phyloP scores from a whole-genome alignment of 2,329 filamentous ascomycete species.

The Calonectria crousiana region DNA sequence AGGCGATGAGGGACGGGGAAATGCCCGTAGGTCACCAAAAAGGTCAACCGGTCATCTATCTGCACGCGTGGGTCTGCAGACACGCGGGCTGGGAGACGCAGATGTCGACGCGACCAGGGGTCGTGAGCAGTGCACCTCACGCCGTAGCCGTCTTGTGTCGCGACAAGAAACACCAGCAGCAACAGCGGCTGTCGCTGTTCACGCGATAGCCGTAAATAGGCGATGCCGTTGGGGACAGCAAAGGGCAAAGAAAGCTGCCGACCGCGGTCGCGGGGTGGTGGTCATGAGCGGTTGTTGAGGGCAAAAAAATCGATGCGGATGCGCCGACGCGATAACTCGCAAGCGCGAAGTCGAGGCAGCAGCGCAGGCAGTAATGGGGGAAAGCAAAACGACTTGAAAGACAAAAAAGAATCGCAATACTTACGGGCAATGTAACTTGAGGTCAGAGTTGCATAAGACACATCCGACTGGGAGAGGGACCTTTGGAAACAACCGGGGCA shows the following conservation, averaged over 20 bases:
- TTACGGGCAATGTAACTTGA: slow-evolving; percentile 51
- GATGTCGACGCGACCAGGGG: slow-evolving; percentile 44
- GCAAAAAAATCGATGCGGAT: slow-evolving; percentile 19
- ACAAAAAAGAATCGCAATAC: slow-evolving; percentile 42
- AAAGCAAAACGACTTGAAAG: slow-evolving; percentile 30
- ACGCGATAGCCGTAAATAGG: slow-evolving; percentile 8
- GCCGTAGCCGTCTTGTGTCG: slow-evolving; percentile 29
- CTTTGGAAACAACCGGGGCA: slow-evolving; percentile 41
- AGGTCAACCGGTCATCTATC: slow-evolving; percentile 33
- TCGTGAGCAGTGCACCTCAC: slow-evolving; percentile 29
- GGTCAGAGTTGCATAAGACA: slow-evolving; percentile 42
- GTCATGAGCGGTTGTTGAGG: slow-evolving; percentile 25
- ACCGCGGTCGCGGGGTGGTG: slow-evolving; percentile 17
- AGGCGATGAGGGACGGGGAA: slow-evolving; percentile 28
- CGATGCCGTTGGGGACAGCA: slow-evolving; percentile 11
- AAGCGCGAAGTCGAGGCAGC: slow-evolving; percentile 34
- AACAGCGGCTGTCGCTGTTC: slow-evolving; percentile 12
- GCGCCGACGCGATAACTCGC: slow-evolving; percentile 31
- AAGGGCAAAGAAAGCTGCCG: slow-evolving; percentile 7
- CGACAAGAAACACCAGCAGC: slow-evolving; percentile 22
- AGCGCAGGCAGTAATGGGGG: slow-evolving; percentile 28
- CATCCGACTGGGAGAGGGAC: slow-evolving; percentile 38
- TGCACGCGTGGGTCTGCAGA: slow-evolving; percentile 42
- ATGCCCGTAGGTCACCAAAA: slow-evolving; percentile 20
- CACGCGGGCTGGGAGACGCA: slow-evolving; percentile 32